Evolutionary conservation across 2,329 filamentous ascomycete species (phyloP), one percentile per base, ranked within the genome.

Genomic region (Fusarium hainanense): DNA sequence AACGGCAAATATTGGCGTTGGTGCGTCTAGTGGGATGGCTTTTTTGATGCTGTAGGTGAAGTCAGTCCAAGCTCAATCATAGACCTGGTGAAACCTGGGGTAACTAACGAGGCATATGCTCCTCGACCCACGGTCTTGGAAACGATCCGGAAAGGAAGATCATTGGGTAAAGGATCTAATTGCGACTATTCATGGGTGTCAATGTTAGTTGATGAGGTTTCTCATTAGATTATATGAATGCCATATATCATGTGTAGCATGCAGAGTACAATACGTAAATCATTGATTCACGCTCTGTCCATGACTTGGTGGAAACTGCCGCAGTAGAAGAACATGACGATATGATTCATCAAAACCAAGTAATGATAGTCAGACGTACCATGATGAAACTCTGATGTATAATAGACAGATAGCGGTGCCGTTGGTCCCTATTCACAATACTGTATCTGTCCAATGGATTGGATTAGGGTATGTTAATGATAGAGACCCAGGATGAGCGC

Each of bases 111-210:
- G 79, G 96, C 96, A 86, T 99, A 99, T 74, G 96, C 96, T 74
- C 96, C 96, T 78, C 93, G 92, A 58, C 96, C 96, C 75, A 99
- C 97, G 16, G 96, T 99, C 80, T 96, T 96, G 65, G 96, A 98
- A 75, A 99, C 88, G 77, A 99, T 91, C 70, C 95, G 90, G 80
- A 99, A 99, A 54, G 96, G 96, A 51, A 99, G 86, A 76, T 97
- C 89, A 67, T 77, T 84, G 25, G 96, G 96, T 52, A 98, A 84
- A 71, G 95, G 94, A 77, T 94, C 94, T 73, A 94, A 83, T 82
- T 99, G 96, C 72, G 94, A 97, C 87, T 97, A 76, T 85, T 85
- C 84, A 89, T 88, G 37, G 30, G 4, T 41, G 7, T 18, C 13
- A 4, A 3, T 55, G 43, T 71, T 48, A 64, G 57, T 27, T 34